Evolutionary conservation across 495 filamentous ascomycete genomes (phyloP).

Genomic region (Margaritispora aquatica): DNA sequence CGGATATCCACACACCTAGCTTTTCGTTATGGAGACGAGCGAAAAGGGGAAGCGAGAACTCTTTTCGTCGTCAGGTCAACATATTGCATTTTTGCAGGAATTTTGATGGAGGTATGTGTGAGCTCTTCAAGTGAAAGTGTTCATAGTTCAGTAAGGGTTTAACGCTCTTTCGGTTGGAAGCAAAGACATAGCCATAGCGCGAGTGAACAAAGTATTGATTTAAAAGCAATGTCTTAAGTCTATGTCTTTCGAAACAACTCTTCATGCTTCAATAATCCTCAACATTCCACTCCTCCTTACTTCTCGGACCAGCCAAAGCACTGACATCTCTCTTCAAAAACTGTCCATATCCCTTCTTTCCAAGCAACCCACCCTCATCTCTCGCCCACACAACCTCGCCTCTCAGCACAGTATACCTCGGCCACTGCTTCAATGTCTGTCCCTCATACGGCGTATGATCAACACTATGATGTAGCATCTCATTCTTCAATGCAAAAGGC

Average conservation of each 20-base stretch:
- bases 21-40: neutral
- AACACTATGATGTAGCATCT: conserved; percentile 50
- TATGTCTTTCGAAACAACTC: neutral
- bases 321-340: conserved; percentile 46
- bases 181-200: too few species aligned
- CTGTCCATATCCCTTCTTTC: conserved; percentile 42
- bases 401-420: conserved; percentile 52
- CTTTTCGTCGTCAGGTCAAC: too few species aligned
- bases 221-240: too few species aligned
- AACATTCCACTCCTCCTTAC: conserved; percentile 24
- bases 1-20: neutral
- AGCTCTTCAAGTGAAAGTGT: too few species aligned
- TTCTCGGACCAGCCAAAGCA: conserved; percentile 30
- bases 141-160: too few species aligned
- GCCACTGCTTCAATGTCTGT: conserved; percentile 49
- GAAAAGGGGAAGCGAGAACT: neutral
- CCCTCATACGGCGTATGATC: conserved; percentile 61
- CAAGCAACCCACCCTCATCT: conserved; percentile 42
- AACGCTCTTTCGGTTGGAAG: too few species aligned
- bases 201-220: too few species aligned
- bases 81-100: too few species aligned
- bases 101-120: too few species aligned
- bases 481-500: conserved; percentile 39
- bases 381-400: conserved; percentile 53
- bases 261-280: conserved; percentile 20